Evolutionary conservation across 73 alveolate species (phyloP).

Genomic region (Paramecium biaurelia): DNA sequence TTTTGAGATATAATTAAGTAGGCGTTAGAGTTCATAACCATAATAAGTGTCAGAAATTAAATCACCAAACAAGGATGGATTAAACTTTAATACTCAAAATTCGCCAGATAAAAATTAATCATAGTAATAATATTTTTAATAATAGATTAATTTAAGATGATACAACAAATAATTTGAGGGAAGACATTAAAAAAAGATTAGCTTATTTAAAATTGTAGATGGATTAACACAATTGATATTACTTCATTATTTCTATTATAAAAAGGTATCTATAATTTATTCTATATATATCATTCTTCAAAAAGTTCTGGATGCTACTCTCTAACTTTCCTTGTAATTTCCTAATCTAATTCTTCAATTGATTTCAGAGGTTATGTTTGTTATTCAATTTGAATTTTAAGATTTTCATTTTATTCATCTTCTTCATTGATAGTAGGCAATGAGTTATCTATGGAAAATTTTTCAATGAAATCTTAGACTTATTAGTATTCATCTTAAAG

Average conservation of each 20-base stretch:
- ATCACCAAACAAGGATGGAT: neutral
- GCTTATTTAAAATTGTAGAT: neutral
- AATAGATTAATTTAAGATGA: neutral
- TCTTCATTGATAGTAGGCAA: neutral
- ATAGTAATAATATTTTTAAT: neutral
- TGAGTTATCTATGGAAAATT: neutral
- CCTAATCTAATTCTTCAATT: neutral
- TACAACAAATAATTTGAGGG: neutral
- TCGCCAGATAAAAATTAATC: neutral
- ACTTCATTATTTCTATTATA: neutral
- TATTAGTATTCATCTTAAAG: neutral
- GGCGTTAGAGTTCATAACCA: neutral
- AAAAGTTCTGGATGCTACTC: slow-evolving; percentile 10
- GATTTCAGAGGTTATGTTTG: neutral
- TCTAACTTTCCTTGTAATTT: neutral
- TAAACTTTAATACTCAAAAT: neutral
- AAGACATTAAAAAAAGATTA: slow-evolving; percentile 30
- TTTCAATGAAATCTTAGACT: neutral
- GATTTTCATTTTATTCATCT: slow-evolving; percentile 7
- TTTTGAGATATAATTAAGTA: neutral
- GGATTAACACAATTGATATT: neutral
- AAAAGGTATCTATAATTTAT: neutral
- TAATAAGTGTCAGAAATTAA: neutral
- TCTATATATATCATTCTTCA: neutral
- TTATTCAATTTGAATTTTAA: neutral